Conservation (phyloP, 495 filamentous ascomycete genomes). For the Cercophora scortea region DNA sequence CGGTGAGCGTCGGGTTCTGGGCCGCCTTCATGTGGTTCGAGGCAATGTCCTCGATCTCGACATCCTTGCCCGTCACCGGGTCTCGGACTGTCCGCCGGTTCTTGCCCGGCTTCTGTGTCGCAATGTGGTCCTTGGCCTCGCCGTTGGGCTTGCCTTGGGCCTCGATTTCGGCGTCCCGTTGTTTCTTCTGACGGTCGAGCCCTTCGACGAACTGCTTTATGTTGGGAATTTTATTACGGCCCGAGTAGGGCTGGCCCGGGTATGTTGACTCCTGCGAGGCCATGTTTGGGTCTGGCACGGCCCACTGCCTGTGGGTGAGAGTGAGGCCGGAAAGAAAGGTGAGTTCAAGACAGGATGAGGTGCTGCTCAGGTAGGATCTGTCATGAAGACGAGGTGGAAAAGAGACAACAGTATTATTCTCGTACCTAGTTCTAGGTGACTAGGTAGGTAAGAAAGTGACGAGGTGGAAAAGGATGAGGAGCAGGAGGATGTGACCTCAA, state of each 20-base stretch:
- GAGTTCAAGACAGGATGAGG: not conserved
- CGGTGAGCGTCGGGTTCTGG: conserved; percentile 63
- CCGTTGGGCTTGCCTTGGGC: conserved; percentile 15
- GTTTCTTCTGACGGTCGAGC: conserved; percentile 69
- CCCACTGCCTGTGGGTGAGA: not conserved
- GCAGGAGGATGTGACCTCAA: not conserved
- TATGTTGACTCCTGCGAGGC: conserved; percentile 13
- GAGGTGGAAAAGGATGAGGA: too few species aligned
- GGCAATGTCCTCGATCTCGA: conserved; percentile 79
- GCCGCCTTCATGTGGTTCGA: conserved; percentile 61
- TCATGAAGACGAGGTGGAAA: not conserved
- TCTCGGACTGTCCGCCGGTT: conserved; percentile 68
- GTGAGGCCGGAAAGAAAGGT: not conserved
- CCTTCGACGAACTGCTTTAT: conserved; percentile 75
- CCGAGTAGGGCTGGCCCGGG: conserved; percentile 50
- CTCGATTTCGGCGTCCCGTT: conserved; percentile 62
- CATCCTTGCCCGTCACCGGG: conserved; percentile 76
- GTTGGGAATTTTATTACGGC: conserved; percentile 72
- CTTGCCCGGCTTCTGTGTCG: conserved; percentile 33
- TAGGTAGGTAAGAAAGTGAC: too few species aligned
- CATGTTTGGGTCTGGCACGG: conserved; percentile 1
- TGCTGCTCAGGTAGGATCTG: not conserved
- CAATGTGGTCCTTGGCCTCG: conserved; percentile 33
- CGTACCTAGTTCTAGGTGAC: too few species aligned
- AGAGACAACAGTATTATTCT: not conserved